Percentiles rank a stretch among this genome's conserved stretches.
Evolutionary conservation across 192 early-diverging fungal genomes (phyloP).

Genomic region (Dissophora globulifera): DNA sequence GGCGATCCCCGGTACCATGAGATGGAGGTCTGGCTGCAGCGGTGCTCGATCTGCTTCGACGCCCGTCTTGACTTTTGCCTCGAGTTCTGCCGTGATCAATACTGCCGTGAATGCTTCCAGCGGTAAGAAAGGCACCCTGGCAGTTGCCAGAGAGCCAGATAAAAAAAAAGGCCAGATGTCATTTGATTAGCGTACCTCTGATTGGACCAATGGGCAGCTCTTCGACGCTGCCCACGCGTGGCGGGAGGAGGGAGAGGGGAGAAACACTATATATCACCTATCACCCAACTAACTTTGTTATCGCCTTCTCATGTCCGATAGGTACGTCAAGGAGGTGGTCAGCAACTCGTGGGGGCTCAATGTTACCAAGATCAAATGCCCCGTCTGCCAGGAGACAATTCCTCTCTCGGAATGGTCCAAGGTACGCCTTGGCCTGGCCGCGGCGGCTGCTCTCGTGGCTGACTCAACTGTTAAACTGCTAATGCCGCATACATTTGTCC

Average conservation of each 20-base stretch:
- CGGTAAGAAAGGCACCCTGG: constrained; percentile 31
- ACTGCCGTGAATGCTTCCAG: constrained; percentile 65
- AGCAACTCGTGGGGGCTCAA: constrained; percentile 67
- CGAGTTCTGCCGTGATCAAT: constrained; percentile 66
- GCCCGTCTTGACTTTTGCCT: constrained; percentile 65
- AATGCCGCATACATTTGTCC: no score
- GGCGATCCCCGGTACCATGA: constrained; percentile 43
- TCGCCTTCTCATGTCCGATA: no score
- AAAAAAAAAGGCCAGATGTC: constrained; percentile 1
- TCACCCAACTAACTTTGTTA: no score
- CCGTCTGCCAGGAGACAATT: constrained; percentile 64
- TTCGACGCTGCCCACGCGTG: constrained; percentile 1
- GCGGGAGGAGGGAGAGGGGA: no score
- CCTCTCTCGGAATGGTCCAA: constrained; percentile 64
- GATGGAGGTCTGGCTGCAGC: constrained; percentile 64
- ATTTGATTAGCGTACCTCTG: constrained; percentile 26
- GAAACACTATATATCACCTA: no score
- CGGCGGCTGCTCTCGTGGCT: no score
- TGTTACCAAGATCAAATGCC: constrained; percentile 67
- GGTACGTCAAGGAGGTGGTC: constrained; percentile 66
- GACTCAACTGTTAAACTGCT: no score
- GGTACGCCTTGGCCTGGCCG: constrained; percentile 20
- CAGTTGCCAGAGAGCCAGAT: no score
- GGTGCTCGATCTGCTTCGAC: constrained; percentile 71
- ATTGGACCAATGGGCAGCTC: constrained; percentile 23